These are phyloP conservation scores for Diaporthe citrichinensis DNA, from an alignment of 2,329 filamentous ascomycete species.

Conservation along the genomic window DNA sequence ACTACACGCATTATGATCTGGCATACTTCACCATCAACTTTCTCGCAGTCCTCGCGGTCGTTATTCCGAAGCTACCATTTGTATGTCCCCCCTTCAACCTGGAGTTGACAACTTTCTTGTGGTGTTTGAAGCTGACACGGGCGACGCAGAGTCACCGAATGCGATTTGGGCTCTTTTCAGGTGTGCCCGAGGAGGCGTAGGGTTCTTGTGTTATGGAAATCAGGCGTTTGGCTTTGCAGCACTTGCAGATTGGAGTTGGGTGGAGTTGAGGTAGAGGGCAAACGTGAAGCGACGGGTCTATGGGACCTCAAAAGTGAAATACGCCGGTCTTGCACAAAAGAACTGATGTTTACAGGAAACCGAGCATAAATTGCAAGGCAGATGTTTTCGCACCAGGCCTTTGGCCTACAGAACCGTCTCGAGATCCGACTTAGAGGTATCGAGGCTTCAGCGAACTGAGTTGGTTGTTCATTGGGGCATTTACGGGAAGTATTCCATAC, in stretches of 20 bases:
- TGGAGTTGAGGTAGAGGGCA: conserved; percentile 36
- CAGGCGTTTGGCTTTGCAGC: conserved; percentile 39
- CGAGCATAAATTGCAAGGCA: conserved; percentile 28
- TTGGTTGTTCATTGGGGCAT: conserved; percentile 1
- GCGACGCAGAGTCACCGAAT: conserved; percentile 41
- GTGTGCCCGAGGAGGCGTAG: conserved; percentile 40
- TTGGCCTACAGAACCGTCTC: neutral
- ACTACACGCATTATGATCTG: conserved; percentile 98
- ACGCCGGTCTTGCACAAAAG: conserved; percentile 28
- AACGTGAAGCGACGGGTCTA: conserved; percentile 25
- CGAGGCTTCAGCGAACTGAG: neutral
- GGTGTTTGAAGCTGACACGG: conserved; percentile 41
- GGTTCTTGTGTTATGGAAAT: conserved; percentile 36
- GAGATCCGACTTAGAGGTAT: neutral
- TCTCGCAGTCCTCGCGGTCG: conserved; percentile 89
- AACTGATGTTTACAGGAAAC: conserved; percentile 27
- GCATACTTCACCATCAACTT: conserved; percentile 99
- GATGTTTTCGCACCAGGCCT: neutral
- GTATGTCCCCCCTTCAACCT: conserved; percentile 69
- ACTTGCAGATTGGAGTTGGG: conserved; percentile 39
- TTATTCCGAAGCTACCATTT: conserved; percentile 96
- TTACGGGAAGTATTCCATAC: neutral
- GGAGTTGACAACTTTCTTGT: neutral
- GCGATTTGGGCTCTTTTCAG: conserved; percentile 42
- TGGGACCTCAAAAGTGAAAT: conserved; percentile 28